phyloP scores from a whole-genome alignment of 345 rosid genomes.

The Eucalyptus cloeziana region DNA sequence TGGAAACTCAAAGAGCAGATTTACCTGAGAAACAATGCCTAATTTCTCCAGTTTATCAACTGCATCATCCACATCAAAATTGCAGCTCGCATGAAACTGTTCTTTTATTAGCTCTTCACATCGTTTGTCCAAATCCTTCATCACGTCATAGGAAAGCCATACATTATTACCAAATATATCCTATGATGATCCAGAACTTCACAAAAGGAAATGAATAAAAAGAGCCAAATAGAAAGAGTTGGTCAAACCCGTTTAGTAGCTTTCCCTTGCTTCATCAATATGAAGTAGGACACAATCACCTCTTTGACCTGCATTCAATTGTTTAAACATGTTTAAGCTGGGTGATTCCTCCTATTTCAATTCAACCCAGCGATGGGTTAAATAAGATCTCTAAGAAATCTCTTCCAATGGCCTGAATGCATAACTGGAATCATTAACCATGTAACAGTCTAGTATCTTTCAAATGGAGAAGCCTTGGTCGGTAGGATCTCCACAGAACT shows the following conservation, averaged over 20 bases:
- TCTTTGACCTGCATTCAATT: conserved; percentile 67
- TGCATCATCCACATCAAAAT: conserved; percentile 94
- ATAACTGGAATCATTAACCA: not conserved
- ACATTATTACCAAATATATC: not conserved
- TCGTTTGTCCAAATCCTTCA: conserved; percentile 67
- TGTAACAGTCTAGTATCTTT: not conserved
- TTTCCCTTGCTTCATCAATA: conserved; percentile 92
- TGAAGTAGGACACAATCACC: conserved; percentile 76
- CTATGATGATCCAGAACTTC: not conserved
- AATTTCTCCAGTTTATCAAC: conserved; percentile 72
- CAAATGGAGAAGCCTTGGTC: not conserved
- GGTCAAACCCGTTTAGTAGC: conserved; percentile 62
- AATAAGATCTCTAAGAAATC: not conserved
- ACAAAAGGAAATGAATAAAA: not conserved
- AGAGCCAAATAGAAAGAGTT: not conserved
- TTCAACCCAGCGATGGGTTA: not conserved
- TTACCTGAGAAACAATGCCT: conserved; percentile 67
- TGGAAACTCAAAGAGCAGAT: not conserved
- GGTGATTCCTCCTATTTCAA: not conserved
- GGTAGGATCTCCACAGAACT: not conserved
- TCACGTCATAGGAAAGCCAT: not conserved
- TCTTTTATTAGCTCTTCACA: conserved; percentile 79
- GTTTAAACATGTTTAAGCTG: not conserved
- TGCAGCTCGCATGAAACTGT: conserved; percentile 68
- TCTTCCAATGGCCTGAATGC: not conserved